A percentile compares a stretch with the other conserved stretches of the same genome.
Conservation (phyloP, 2,329 filamentous ascomycete species). For the Ophiostoma ips region DNA sequence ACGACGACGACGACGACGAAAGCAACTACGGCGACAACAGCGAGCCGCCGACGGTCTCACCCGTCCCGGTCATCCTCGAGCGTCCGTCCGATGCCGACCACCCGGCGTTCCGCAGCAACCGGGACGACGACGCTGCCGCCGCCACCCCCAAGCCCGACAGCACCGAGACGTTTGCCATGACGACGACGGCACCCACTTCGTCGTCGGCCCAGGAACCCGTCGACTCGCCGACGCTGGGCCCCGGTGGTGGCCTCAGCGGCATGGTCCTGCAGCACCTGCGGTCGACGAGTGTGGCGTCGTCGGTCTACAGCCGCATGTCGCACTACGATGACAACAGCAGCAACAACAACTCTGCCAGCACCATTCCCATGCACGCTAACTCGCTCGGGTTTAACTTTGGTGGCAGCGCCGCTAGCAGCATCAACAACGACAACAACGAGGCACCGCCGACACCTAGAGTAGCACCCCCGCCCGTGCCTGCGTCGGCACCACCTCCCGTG, state of each 20-base stretch:
- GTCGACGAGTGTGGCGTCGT: slow-evolving; percentile 67
- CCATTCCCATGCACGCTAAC: neutral
- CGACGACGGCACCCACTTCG: too few relatives aligned
- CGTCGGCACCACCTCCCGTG: neutral
- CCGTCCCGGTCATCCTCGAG: slow-evolving; percentile 27
- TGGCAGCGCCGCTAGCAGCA: neutral
- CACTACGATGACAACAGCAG: neutral
- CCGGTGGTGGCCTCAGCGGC: slow-evolving; percentile 56
- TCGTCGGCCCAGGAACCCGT: slow-evolving; percentile 16
- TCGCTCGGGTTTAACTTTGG: neutral
- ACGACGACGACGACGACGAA: slow-evolving; percentile 24
- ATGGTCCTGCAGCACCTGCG: slow-evolving; percentile 77
- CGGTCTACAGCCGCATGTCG: slow-evolving; percentile 43
- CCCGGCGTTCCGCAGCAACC: slow-evolving; percentile 36
- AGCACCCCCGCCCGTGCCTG: neutral
- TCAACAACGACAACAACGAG: slow-evolving; percentile 3
- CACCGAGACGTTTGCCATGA: too few relatives aligned
- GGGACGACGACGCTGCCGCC: too few relatives aligned
- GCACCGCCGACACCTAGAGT: neutral
- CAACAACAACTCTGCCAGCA: neutral
- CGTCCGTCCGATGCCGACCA: slow-evolving; percentile 40
- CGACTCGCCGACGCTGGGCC: slow-evolving; percentile 72
- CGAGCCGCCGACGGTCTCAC: slow-evolving; percentile 6
- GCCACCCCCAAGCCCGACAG: neutral
- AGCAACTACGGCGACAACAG: neutral